Percentiles rank a stretch among this genome's conserved stretches.
These are phyloP conservation scores for Linderniella brevidens DNA, from an alignment of 257 asterid genomes.

Conservation along the genomic window DNA sequence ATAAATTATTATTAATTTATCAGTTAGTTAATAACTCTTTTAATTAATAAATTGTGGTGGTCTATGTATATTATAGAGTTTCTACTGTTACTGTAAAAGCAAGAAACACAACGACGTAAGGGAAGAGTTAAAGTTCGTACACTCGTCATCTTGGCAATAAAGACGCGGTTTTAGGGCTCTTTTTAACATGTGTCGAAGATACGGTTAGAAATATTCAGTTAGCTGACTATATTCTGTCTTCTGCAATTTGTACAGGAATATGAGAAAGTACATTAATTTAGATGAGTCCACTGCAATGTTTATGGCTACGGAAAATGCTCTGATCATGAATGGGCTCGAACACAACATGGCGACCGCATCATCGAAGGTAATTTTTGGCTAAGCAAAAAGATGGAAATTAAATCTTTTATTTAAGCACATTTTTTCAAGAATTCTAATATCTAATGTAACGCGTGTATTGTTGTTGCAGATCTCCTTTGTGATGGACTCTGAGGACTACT, in stretches of 20 bases:
- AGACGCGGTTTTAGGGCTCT: no score
- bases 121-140: no score
- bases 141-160: no score
- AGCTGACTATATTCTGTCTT: constrained; percentile 7
- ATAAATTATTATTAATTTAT: no score
- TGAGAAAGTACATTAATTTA: constrained; percentile 27
- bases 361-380: constrained; percentile 45
- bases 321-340: constrained; percentile 70
- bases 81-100: no score
- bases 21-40: no score
- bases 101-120: no score
- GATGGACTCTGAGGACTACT: constrained; percentile 86
- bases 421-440: constrained; percentile 1
- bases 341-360: constrained; percentile 83
- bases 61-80: no score
- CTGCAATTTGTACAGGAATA: constrained; percentile 36
- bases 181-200: not conserved
- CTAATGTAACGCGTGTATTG: constrained; percentile 5
- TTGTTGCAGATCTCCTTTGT: constrained; percentile 71
- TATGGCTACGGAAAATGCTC: constrained; percentile 50
- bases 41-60: no score
- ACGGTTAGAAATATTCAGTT: not conserved
- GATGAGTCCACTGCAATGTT: constrained; percentile 43
- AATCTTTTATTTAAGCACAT: not conserved
- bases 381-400: not conserved